Evolutionary conservation across 2,329 filamentous ascomycete species (phyloP), one percentile per base, ranked within the genome.

Genomic region (Ophiostoma piceae): DNA sequence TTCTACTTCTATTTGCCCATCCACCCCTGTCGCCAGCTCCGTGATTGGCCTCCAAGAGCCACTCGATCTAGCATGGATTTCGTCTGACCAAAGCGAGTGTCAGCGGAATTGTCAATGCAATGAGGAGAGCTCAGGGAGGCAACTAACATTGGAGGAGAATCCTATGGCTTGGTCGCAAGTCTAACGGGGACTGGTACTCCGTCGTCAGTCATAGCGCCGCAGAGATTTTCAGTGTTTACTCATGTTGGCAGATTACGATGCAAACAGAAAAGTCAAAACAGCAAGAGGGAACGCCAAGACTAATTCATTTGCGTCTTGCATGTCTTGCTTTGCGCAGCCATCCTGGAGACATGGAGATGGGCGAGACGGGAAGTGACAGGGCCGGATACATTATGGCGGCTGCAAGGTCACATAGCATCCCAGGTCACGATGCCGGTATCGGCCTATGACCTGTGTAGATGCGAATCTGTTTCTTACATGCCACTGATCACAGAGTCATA

Each of bases 61-160:
- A 66, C 37, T 66, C n/a, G 65, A 43, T 19, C 14, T 47, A 51
- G 41, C 54, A 64, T 70, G 39, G 32, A 70, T 68, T 71, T 62
- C 39, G 37, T 72, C 69, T 73, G 72, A 72, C 72, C 73, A 72
- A 57, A 35, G 5, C 4, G 12, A 66, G 67, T 66, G 73, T 74
- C 71, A 74, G 73, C 72, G 19, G 67, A 72, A 72, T 70, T 71
- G 65, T 11, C 16, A 57, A 64, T 43, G 37, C 35, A 35, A 9
- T 66, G 39, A 54, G 41, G 22, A 35, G 16, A 65, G 8, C 35
- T 64, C 16, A 8, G 43, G 41, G 41, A 47, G 43, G 43, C 43
- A 47, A 8, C 16, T 7, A 47, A 47, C 5, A 19, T 47, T 14
- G 6, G 43, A 47, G 43, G 2, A 19, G 6, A n/a, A 29, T 22